These are phyloP conservation scores for Sporothrix brasiliensis DNA, from an alignment of 2,329 filamentous ascomycete species.

Conservation along the genomic window DNA sequence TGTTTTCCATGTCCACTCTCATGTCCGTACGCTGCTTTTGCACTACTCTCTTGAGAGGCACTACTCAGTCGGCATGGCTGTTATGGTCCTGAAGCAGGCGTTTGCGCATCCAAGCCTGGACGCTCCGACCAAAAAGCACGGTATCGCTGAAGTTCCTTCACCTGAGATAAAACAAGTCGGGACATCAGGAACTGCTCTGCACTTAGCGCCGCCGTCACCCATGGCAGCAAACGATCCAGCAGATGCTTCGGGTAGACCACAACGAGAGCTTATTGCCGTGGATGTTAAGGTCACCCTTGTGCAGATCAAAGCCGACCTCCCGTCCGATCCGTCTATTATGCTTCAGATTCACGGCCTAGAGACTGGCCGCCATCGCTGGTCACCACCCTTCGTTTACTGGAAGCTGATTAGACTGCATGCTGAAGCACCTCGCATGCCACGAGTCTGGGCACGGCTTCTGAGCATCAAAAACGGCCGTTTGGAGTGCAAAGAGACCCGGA, in stretches of 20 bases:
- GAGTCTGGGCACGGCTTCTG: conserved; percentile 82
- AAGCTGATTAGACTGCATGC: conserved; percentile 84
- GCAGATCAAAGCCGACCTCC: conserved; percentile 87
- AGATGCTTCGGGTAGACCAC: neutral
- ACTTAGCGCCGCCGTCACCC: conserved; percentile 17
- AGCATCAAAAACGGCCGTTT: conserved; percentile 80
- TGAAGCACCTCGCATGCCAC: conserved; percentile 78
- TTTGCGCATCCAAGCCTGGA: conserved; percentile 61
- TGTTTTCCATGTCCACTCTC: conserved; percentile 82
- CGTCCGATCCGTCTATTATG: conserved; percentile 88
- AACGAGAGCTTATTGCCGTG: conserved; percentile 72
- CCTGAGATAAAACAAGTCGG: neutral
- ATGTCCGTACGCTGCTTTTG: conserved; percentile 74
- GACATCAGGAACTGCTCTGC: neutral
- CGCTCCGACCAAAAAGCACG: conserved; percentile 34
- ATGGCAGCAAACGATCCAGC: neutral
- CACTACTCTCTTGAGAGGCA: conserved; percentile 94
- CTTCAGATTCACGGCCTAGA: conserved; percentile 83
- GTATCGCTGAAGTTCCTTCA: neutral
- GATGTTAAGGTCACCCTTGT: conserved; percentile 81
- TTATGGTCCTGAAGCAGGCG: conserved; percentile 71
- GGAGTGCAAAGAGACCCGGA: conserved; percentile 76
- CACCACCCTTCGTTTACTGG: conserved; percentile 76
- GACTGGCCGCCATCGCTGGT: conserved; percentile 83
- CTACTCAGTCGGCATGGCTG: conserved; percentile 83